Percentiles rank a stretch among this genome's conserved stretches.
Evolutionary conservation across 139 green algal species (phyloP).

Genomic region (Chlorella ohadii): DNA sequence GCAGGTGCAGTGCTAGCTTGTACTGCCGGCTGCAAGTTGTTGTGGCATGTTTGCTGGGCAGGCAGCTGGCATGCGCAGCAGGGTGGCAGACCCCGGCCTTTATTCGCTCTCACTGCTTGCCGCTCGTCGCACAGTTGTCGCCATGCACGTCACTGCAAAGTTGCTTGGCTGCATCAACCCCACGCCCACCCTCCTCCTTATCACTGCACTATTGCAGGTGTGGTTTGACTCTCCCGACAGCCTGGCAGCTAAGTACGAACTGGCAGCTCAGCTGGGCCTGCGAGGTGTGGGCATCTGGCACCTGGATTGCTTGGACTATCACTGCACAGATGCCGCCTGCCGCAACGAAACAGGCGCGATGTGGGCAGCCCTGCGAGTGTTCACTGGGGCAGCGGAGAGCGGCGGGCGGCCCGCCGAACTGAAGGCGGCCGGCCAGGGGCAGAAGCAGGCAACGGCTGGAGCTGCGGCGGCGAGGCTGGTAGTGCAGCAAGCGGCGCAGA

Average conservation of each 20-base stretch:
- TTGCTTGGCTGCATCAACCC: background rate
- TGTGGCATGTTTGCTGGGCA: too few relatives aligned
- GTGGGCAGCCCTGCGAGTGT: constrained; percentile 41
- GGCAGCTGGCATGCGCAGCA: background rate
- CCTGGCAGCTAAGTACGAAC: constrained; percentile 28
- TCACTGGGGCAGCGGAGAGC: background rate
- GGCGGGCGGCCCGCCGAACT: background rate
- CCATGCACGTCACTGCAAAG: too few relatives aligned
- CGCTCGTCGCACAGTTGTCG: too few relatives aligned
- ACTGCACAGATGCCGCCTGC: background rate
- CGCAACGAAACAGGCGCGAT: constrained; percentile 38
- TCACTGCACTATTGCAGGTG: constrained; percentile 33
- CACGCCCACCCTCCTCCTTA: too few relatives aligned
- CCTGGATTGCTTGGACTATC: constrained; percentile 57
- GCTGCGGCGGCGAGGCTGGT: too few relatives aligned
- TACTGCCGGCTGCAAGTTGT: background rate
- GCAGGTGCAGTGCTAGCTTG: background rate
- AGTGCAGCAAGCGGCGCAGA: too few relatives aligned
- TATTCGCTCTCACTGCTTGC: too few relatives aligned
- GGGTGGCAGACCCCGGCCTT: too few relatives aligned
- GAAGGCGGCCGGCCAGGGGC: too few relatives aligned
- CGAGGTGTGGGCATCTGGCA: constrained; percentile 57
- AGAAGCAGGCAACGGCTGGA: too few relatives aligned
- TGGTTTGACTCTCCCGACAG: constrained; percentile 56
- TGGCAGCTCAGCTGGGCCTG: constrained; percentile 43